Evolutionary conservation across 768 basidiomycete species (phyloP).

Genomic region (Phylloporus sp.): DNA sequence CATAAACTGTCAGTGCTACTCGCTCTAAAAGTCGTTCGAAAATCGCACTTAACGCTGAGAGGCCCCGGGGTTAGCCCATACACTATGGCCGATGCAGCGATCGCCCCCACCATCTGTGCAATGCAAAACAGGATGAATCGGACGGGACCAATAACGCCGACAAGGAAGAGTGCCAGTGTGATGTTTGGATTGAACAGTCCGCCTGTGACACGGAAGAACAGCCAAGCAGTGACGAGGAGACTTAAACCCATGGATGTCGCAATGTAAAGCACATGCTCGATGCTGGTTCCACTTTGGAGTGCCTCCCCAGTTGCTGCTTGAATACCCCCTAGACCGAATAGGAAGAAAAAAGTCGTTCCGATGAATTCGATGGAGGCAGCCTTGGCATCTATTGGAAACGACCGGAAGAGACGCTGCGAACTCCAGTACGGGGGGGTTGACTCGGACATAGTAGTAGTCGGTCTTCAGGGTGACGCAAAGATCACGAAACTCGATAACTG

Average conservation of each 20-base stretch:
- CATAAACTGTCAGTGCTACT: slow-evolving; percentile 1
- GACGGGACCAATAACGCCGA: slow-evolving; percentile 50
- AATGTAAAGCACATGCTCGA: slow-evolving; percentile 51
- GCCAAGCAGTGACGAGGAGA: slow-evolving; percentile 61
- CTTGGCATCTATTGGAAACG: slow-evolving; percentile 37
- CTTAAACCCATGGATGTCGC: slow-evolving; percentile 59
- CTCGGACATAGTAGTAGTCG: slow-evolving; percentile 8
- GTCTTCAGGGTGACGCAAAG: background rate
- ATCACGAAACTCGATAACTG: background rate
- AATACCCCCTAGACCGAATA: slow-evolving; percentile 62
- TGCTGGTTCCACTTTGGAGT: slow-evolving; percentile 26
- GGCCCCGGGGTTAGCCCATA: slow-evolving; percentile 51
- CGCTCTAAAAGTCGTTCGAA: slow-evolving; percentile 9
- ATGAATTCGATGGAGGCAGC: slow-evolving; percentile 57
- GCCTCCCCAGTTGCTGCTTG: slow-evolving; percentile 48
- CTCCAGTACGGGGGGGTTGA: slow-evolving; percentile 18
- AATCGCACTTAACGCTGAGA: slow-evolving; percentile 48
- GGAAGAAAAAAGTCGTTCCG: slow-evolving; percentile 59
- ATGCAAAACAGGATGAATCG: slow-evolving; percentile 57
- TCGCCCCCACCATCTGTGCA: slow-evolving; percentile 59
- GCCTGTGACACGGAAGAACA: slow-evolving; percentile 63
- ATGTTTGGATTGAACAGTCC: slow-evolving; percentile 67
- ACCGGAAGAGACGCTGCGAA: slow-evolving; percentile 24
- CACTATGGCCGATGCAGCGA: slow-evolving; percentile 55
- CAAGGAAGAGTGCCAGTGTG: slow-evolving; percentile 54